Percentiles rank a stretch among this genome's conserved stretches.
phyloP scores from a whole-genome alignment of 352 stramenopile species.

The Phytophthora melonis region DNA sequence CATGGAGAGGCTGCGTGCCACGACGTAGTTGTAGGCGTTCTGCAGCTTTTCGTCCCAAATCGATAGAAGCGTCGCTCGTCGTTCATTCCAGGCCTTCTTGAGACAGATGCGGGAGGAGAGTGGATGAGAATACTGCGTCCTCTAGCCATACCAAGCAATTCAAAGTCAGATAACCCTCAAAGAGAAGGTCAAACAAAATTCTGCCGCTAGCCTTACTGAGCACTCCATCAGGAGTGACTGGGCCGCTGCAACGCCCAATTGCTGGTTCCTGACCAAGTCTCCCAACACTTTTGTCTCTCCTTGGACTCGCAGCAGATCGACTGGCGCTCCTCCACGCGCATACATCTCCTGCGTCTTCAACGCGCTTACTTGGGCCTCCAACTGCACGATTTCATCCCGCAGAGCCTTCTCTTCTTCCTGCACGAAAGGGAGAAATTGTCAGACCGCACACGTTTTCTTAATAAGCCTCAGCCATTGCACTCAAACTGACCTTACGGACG shows the following conservation, averaged over 20 bases:
- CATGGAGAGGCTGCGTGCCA: conserved; percentile 8
- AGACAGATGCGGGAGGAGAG: conserved; percentile 42
- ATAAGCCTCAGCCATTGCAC: neutral
- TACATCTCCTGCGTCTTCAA: conserved; percentile 8
- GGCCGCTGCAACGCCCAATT: conserved; percentile 32
- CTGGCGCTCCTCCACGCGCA: neutral
- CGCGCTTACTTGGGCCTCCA: conserved; percentile 15
- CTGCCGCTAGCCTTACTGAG: conserved; percentile 7
- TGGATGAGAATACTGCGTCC: conserved; percentile 29
- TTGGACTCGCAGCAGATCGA: neutral
- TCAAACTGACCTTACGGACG: conserved; percentile 21
- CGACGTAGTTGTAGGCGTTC: conserved; percentile 29
- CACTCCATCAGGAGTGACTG: conserved; percentile 39
- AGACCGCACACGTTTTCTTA: neutral
- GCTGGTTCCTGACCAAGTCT: conserved; percentile 16
- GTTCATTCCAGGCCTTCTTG: conserved; percentile 18
- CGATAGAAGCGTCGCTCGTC: conserved; percentile 22
- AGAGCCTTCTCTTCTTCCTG: conserved; percentile 18
- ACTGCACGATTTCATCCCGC: conserved; percentile 11
- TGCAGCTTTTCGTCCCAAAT: conserved; percentile 35
- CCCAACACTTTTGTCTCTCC: conserved; percentile 11
- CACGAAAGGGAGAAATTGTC: neutral
- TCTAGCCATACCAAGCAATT: neutral
- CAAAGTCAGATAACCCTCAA: too few species aligned
- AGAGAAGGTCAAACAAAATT: too few species aligned